Conservation (phyloP, 2,329 filamentous ascomycete species). For the Paracorniculantispora psalliotae region DNA sequence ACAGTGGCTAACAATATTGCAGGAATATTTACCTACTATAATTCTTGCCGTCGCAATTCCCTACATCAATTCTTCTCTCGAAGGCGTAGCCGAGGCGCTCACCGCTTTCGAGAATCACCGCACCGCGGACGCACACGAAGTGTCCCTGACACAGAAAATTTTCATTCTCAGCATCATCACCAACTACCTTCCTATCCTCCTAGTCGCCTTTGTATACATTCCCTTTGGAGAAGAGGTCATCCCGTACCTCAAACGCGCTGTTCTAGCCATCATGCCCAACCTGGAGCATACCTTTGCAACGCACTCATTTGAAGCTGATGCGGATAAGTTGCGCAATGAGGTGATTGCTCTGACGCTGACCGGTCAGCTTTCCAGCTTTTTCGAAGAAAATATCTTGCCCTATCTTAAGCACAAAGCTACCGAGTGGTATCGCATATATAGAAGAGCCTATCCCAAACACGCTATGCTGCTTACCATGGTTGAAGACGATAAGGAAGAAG, state of each 20-base stretch:
- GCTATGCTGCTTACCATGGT: constrained; percentile 40
- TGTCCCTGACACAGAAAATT: constrained; percentile 66
- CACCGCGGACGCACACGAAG: constrained; percentile 62
- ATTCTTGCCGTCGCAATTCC: constrained; percentile 64
- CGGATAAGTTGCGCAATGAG: constrained; percentile 61
- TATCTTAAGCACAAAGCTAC: constrained; percentile 57
- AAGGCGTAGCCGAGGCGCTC: constrained; percentile 55
- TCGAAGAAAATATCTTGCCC: constrained; percentile 67
- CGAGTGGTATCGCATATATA: constrained; percentile 41
- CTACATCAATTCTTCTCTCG: constrained; percentile 58
- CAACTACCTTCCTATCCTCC: constrained; percentile 68
- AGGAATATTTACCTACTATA: constrained; percentile 69
- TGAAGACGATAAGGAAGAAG: constrained; percentile 59
- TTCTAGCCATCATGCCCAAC: constrained; percentile 40
- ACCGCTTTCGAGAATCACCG: constrained; percentile 73
- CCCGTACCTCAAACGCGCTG: constrained; percentile 59
- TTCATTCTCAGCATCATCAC: constrained; percentile 78
- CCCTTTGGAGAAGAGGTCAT: constrained; percentile 66
- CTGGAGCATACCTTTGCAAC: constrained; percentile 49
- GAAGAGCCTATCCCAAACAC: constrained; percentile 31
- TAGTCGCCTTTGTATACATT: constrained; percentile 76
- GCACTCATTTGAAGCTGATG: constrained; percentile 58
- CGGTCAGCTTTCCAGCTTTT: constrained; percentile 65
- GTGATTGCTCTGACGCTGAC: constrained; percentile 73
- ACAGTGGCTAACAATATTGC: not conserved